Conservation (phyloP, 2,329 filamentous ascomycete genomes). For the Fonsecaea multimorphosa region DNA sequence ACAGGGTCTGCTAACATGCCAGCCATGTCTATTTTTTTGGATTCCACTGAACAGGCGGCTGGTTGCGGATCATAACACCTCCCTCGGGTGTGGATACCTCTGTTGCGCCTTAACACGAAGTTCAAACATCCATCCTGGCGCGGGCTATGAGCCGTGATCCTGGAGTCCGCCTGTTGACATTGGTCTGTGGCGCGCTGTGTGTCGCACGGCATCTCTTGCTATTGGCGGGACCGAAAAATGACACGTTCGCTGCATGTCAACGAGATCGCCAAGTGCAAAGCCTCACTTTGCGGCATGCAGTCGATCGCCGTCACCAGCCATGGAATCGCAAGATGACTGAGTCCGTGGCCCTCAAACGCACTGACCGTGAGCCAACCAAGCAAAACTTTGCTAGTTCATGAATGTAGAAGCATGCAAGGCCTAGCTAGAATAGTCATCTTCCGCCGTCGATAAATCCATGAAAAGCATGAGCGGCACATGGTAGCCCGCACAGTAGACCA, state of each 20-base stretch:
- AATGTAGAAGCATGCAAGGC: not conserved
- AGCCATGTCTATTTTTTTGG: not conserved
- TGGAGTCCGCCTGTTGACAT: constrained; percentile 1
- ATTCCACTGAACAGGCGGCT: not conserved
- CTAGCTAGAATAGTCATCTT: not conserved
- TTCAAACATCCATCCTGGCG: not conserved
- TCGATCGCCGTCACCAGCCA: not conserved
- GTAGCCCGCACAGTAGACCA: not conserved
- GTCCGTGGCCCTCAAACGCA: not conserved
- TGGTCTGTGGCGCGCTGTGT: constrained; percentile 12
- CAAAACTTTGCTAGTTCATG: not conserved
- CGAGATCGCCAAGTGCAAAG: constrained; percentile 24
- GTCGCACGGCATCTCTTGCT: constrained; percentile 23
- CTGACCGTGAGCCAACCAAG: not conserved
- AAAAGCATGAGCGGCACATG: not conserved
- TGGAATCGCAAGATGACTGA: not conserved
- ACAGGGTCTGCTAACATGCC: not conserved
- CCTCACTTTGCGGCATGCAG: constrained; percentile 24
- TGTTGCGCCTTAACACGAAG: not conserved
- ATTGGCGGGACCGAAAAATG: constrained; percentile 22
- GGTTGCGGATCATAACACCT: not conserved
- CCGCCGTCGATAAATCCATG: not conserved
- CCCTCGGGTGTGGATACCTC: not conserved
- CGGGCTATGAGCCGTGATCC: not conserved
- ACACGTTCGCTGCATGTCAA: constrained; percentile 28